Evolutionary conservation across 352 stramenopile genomes (phyloP).

Genomic region (Phytophthora pseudosyringae): DNA sequence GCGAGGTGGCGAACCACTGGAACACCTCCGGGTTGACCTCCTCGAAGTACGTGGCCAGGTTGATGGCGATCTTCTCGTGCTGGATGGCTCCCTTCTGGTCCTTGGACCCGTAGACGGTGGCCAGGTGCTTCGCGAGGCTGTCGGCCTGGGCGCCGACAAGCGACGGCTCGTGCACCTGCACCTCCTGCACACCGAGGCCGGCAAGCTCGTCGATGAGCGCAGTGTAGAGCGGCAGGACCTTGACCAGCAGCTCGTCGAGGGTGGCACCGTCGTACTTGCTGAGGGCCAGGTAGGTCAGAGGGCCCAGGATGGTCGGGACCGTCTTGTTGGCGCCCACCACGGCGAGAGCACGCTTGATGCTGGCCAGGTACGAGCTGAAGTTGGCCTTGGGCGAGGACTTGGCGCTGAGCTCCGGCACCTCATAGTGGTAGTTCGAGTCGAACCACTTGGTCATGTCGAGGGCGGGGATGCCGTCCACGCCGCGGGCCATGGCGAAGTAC

Average conservation of each 20-base stretch:
- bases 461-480: slow-evolving; percentile 88
- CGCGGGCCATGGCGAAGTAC: slow-evolving; percentile 93
- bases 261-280: slow-evolving; percentile 83
- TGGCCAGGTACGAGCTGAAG: slow-evolving; percentile 77
- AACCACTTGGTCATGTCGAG: slow-evolving; percentile 97
- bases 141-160: slow-evolving; percentile 80
- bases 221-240: slow-evolving; percentile 85
- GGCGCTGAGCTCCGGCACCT: slow-evolving; percentile 90
- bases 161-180: slow-evolving; percentile 93
- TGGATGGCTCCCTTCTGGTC: slow-evolving; percentile 59
- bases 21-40: slow-evolving; percentile 90
- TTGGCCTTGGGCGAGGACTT: slow-evolving; percentile 77
- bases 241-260: slow-evolving; percentile 69
- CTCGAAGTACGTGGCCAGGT: slow-evolving; percentile 91
- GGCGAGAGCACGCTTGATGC: slow-evolving; percentile 79
- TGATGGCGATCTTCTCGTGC: slow-evolving; percentile 68
- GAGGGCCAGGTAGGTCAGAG: slow-evolving; percentile 83
- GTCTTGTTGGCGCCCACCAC: slow-evolving; percentile 85
- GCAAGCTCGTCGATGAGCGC: slow-evolving; percentile 76
- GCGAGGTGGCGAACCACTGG: slow-evolving; percentile 86
- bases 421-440: slow-evolving; percentile 96
- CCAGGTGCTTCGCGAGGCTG: slow-evolving; percentile 59
- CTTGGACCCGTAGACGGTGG: slow-evolving; percentile 75
- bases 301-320: slow-evolving; percentile 82
- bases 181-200: slow-evolving; percentile 76